Evolutionary conservation across 352 stramenopile genomes (phyloP), one percentile per base, ranked within the genome.

Genomic region (Aphanomyces cochlioides): DNA sequence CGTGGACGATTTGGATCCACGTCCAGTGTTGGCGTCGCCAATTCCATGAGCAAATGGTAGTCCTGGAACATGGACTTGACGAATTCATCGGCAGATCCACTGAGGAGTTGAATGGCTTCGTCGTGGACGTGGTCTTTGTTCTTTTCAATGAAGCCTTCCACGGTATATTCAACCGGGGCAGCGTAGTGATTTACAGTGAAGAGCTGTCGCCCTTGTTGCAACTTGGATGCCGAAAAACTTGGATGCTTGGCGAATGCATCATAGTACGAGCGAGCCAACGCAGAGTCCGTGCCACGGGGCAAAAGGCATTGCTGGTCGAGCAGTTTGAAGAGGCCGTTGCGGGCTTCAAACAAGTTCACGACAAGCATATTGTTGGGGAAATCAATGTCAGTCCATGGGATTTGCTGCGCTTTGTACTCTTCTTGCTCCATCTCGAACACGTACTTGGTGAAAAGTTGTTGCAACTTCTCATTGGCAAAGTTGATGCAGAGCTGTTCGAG

Each of bases 11-110:
- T 58, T n/a, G 53, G 43, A 34, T 70, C 28, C 13, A 63, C 47
- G 2, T n/a, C 43, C 3, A 28, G 7, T n/a, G 64, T 8, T 15
- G 64, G 45, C 10, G 17, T 47, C 28, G 39, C 53, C 7, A 69
- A 8, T 40, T 54, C 45, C 17, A 19, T 50, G 10, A 68, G 53
- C 37, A 70, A 36, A 43, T 61, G 39, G 71, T 76, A 53, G 66
- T 47, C 36, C 54, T 85, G 75, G 54, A 95, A 95, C 37, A 92
- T 83, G 7, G 77, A 72, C 40, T 84, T 81, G 4, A 61, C 50
- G 34, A 65, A 61, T 21, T 41, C 17, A 21, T 63, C 21, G 28
- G 48, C 39, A 43, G 64, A 68, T 40, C 12, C 19, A 21, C 8
- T 60, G 28, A 70, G 54, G 17, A 70, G 53, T 17, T 63, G 17